Conservation (phyloP, 768 basidiomycete genomes). For the Russula sp. region DNA sequence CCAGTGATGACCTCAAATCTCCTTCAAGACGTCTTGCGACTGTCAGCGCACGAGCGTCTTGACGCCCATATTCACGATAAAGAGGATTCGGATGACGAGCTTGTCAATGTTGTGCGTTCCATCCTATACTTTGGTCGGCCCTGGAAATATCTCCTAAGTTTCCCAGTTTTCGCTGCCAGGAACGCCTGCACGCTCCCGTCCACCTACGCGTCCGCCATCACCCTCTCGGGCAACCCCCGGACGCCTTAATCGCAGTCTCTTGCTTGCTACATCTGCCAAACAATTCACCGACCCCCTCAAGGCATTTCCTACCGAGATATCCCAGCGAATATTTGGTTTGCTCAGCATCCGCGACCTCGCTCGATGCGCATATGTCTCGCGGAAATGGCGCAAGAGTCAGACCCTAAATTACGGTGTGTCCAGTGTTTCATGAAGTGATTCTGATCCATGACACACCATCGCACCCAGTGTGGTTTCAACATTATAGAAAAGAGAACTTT, state of each 20-base stretch:
- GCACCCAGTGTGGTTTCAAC: constrained; percentile 84
- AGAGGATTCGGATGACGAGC: constrained; percentile 60
- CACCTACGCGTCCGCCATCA: constrained; percentile 41
- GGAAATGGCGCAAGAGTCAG: constrained; percentile 85
- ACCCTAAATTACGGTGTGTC: constrained; percentile 81
- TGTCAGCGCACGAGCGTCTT: constrained; percentile 37
- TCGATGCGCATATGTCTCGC: constrained; percentile 71
- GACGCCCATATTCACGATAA: constrained; percentile 34
- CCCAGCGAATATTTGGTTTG: constrained; percentile 66
- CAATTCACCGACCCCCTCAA: constrained; percentile 53
- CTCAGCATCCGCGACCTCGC: constrained; percentile 64
- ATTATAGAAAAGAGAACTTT: constrained; percentile 83
- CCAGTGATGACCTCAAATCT: constrained; percentile 35
- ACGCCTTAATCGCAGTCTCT: constrained; percentile 43
- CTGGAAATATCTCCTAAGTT: not conserved
- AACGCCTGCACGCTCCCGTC: constrained; percentile 54
- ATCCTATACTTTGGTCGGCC: not conserved
- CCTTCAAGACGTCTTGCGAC: constrained; percentile 63
- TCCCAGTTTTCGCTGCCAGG: constrained; percentile 59
- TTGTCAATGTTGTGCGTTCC: constrained; percentile 62
- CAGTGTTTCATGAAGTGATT: not conserved
- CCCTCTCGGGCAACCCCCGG: constrained; percentile 40
- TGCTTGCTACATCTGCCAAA: constrained; percentile 32
- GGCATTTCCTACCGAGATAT: constrained; percentile 72
- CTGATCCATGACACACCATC: not conserved